Conservation (phyloP, 1,284 basidiomycete species). For the Boletus smithii region DNA sequence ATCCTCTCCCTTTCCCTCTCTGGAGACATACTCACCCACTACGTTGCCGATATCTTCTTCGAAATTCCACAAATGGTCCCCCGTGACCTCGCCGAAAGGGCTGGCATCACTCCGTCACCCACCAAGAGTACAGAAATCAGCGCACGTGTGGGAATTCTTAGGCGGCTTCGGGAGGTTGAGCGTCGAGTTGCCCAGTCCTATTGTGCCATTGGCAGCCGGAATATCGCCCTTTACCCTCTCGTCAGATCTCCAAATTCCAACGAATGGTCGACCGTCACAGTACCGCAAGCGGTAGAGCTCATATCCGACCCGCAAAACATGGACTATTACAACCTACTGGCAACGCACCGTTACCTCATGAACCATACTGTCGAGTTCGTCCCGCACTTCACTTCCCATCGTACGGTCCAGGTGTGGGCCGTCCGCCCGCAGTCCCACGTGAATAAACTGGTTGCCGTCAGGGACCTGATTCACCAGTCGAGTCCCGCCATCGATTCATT, state of each 20-base stretch:
- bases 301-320: constrained; percentile 34
- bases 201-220: constrained; percentile 34
- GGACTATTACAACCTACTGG: constrained; percentile 48
- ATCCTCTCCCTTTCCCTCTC: constrained; percentile 42
- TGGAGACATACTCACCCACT: constrained; percentile 52
- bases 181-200: constrained; percentile 41
- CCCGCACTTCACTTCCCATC: constrained; percentile 55
- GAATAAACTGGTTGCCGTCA: constrained; percentile 52
- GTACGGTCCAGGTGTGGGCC: constrained; percentile 56
- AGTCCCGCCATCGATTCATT: constrained; percentile 54
- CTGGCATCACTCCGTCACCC: constrained; percentile 40
- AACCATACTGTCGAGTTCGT: constrained; percentile 59
- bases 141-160: constrained; percentile 60
- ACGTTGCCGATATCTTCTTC: constrained; percentile 53
- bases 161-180: constrained; percentile 50
- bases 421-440: constrained; percentile 69
- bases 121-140: constrained; percentile 37
- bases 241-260: constrained; percentile 46
- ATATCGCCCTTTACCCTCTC: constrained; percentile 42
- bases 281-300: constrained; percentile 47
- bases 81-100: constrained; percentile 45
- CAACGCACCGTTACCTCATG: constrained; percentile 77
- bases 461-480: constrained; percentile 46
- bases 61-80: constrained; percentile 53
- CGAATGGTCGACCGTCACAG: constrained; percentile 51